Base-by-base conservation (phyloP, 2,329 filamentous ascomycete species). In the Alternaria solani region DNA sequence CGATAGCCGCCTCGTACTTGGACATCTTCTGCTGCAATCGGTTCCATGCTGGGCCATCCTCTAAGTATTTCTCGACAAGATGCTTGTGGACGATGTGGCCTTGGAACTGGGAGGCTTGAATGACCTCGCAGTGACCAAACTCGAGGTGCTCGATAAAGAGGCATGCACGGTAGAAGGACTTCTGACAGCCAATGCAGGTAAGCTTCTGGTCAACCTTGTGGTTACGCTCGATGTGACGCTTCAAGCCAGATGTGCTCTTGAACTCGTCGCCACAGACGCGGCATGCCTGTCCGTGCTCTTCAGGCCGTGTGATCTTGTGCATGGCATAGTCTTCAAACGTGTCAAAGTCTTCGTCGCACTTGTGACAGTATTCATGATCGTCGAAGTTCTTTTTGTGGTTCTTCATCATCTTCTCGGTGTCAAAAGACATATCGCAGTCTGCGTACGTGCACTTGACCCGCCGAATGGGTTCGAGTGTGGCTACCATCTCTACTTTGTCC, bases 251-350 rank as follows among this genome's bases (percentile, higher is more conserved):
- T 3, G 81, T 77, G 28, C 81, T 85, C 61, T 82, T 82, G 74
- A 87, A 88, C 42, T 88, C 85, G 8, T 81, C 71, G 12, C 83
- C 84, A 54, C 87, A 89, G 42, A 87, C 78, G 12, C 85, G 83
- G 70, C 87, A 89, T 51, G 81, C 81, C 46, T 85, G 82, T 62
- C 86, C 83, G 30, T 78, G 80, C 3, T 77, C 69, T 52, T 73
- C 66, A 1, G 76, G 75, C 7, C 65, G 59, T 43, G 63, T 67
- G 11, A 72, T 71, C 66, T 85, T 85, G 73, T 87, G 85, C n/a
- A 79, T 69, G 7, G 82, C 75, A 3, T 82, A 71, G 3, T 77
- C 75, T 34, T 82, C 80, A 44, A 81, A 82, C 11, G 79, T 75
- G 1, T 76, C 70, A 57, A 82, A 86, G 66, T 86, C 74, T 32